Evolutionary conservation across 2,329 filamentous ascomycete genomes (phyloP), one percentile per base, ranked within the genome.

Genomic region (Elsinoe fawcettii): DNA sequence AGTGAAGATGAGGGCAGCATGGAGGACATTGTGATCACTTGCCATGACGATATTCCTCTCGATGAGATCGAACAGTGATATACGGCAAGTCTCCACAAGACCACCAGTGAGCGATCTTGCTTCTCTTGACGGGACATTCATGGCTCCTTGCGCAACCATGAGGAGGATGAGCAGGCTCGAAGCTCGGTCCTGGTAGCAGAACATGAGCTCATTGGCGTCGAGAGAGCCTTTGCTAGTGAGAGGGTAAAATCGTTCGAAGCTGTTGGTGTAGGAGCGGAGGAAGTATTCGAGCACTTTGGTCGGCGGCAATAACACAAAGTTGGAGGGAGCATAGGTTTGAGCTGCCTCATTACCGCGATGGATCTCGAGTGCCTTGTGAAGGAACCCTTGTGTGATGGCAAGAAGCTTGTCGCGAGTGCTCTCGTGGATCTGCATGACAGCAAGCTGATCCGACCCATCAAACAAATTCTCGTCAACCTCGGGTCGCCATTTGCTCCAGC

Each of bases 141-240:
- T 81, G 8, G 85, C 84, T 14, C 85, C 85, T 63, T 86, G 83
- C 1, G 85, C 84, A 57, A 88, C 85, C 84, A 88, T 87, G 66
- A 88, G 78, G 20, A 88, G 73, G 1, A 88, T 78, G 11, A 88
- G 73, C 27, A 88, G 69, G 36, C 82, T 85, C 0, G 84, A 82
- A 0, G 83, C 81, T 62, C 83, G 80, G 63, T 84, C 84, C 64
- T 84, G 83, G 62, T 74, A 75, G 55, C 72, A 75, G 57, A 81
- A 76, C 66, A 88, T 78, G 70, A 87, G 76, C 66, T 84, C 81
- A 61, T 87, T 87, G 6, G 83, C 78, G 62, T 88, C 84, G 20
- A 87, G 73, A 14, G 77, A 75, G 3, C 82, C 81, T 2, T 79
- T 75, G 0, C 79, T 75, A 3, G 84, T 79, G 57, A 86, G 74